A percentile compares a stretch with the other conserved stretches of the same genome.
phyloP scores from a whole-genome alignment of 2,329 filamentous ascomycete genomes.

The Colletotrichum shisoi region DNA sequence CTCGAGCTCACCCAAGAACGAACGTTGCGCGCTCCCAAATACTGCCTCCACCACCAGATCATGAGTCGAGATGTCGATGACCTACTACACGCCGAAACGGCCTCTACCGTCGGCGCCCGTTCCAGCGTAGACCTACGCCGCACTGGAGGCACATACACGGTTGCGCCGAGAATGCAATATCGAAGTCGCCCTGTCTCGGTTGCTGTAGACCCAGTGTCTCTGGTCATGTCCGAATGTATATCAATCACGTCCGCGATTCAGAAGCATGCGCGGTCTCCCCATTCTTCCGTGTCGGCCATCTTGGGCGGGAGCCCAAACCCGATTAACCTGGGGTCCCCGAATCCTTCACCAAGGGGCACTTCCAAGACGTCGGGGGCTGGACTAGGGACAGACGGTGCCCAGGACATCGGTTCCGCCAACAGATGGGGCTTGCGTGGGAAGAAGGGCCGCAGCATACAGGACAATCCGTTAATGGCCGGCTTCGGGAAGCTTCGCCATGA shows the following conservation, averaged over 20 bases:
- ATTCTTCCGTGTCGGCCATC: constrained; percentile 95
- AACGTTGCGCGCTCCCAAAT: constrained; percentile 5
- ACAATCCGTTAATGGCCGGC: constrained; percentile 93
- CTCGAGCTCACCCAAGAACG: neutral
- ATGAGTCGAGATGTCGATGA: constrained; percentile 37
- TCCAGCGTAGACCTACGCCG: constrained; percentile 41
- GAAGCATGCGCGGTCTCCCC: constrained; percentile 94
- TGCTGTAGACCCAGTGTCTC: constrained; percentile 86
- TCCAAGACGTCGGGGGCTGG: constrained; percentile 53
- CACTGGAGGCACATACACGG: constrained; percentile 40
- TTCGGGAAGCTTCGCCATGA: constrained; percentile 91
- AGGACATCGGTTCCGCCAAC: constrained; percentile 72
- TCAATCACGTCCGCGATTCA: constrained; percentile 98
- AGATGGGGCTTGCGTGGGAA: constrained; percentile 94
- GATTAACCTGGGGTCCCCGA: constrained; percentile 61
- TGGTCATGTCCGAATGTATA: constrained; percentile 98
- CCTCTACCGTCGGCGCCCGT: constrained; percentile 15
- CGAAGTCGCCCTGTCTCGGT: constrained; percentile 73
- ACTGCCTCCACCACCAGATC: constrained; percentile 14
- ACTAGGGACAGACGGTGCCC: constrained; percentile 52
- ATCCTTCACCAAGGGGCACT: constrained; percentile 51
- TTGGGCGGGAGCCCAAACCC: constrained; percentile 77
- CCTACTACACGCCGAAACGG: constrained; percentile 25
- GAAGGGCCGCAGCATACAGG: constrained; percentile 96
- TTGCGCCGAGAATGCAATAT: constrained; percentile 62